Base-by-base conservation (phyloP, 163 green algal genomes). In the Chlorella variabilis region DNA sequence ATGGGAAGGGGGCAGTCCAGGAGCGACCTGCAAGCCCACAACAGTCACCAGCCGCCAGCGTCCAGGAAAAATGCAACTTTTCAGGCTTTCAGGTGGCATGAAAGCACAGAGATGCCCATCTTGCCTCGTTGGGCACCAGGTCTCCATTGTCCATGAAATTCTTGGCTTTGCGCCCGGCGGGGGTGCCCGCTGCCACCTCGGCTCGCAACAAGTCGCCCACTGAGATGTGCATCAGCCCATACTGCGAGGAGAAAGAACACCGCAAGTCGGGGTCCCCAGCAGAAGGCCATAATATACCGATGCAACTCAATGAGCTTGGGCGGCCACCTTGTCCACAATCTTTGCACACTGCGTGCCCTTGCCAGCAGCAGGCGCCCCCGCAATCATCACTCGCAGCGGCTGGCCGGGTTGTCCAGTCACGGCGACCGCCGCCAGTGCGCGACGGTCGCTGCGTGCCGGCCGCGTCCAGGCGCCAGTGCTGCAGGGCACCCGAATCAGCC, bases 291-390 rank as follows among this genome's bases (percentile, higher is more conserved):
- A 77, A 7, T 23, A 34, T 3, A 25, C n/a, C n/a, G 15, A 9
- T 13, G 0, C 83, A 63, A 33, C 54, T 6, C 5, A 33, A n/a
- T 9, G 18, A 29, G 18, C 23, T n/a, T 6, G 8, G 15, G 54
- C 54, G 23, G 18, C 42, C 51, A 97, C 96, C 95, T 98, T 97
- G 13, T 97, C 90, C 2, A 99, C 93, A 66, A 99, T 99, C 31
- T 90, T 92, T 48, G 93, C 94, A 75, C 96, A 99, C 88, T 99
- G 97, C 7, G 97, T 99, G 69, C 97, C 97, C 87, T 99, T 99
- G 41, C 97, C 97, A 9, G 96, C 97, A 5, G 97, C 97, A 36
- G 97, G 97, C 0, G 97, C 92, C 34, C 97, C 97, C 17, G 93
- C 86, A 70, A 99, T 99, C 92, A 99, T 99, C 7, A 99, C 92